phyloP scores from a whole-genome alignment of 1,284 basidiomycete genomes.

The Leccinum angustisporum region DNA sequence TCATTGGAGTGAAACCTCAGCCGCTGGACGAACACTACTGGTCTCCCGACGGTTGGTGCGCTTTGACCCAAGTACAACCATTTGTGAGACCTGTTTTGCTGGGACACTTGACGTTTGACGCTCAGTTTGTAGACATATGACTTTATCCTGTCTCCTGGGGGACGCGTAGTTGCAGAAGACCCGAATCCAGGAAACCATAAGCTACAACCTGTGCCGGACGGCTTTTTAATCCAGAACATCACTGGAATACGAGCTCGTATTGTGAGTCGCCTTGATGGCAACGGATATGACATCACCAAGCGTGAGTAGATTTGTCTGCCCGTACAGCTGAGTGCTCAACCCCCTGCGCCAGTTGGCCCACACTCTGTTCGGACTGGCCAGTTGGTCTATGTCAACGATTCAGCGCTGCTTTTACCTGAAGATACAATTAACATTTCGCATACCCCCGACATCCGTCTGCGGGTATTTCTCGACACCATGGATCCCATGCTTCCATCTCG shows the following conservation, averaged over 20 bases:
- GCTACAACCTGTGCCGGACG: constrained; percentile 60
- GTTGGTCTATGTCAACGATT: constrained; percentile 78
- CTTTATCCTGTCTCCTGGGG: constrained; percentile 67
- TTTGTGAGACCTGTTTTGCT: constrained; percentile 53
- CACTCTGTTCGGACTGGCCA: constrained; percentile 80
- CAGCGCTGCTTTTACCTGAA: constrained; percentile 47
- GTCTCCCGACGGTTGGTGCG: constrained; percentile 73
- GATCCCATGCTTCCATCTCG: constrained; percentile 45
- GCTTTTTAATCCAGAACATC: constrained; percentile 75
- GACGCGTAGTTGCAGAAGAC: constrained; percentile 62
- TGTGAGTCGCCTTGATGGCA: constrained; percentile 77
- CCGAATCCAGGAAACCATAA: constrained; percentile 66
- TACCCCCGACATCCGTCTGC: constrained; percentile 51
- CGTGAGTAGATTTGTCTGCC: constrained; percentile 47
- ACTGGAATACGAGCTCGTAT: constrained; percentile 76
- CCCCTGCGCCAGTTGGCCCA: constrained; percentile 64
- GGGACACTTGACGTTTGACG: constrained; percentile 6
- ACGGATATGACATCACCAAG: constrained; percentile 82
- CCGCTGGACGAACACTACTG: constrained; percentile 56
- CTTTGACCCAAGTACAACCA: constrained; percentile 63
- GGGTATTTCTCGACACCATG: constrained; percentile 53
- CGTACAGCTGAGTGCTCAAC: constrained; percentile 10
- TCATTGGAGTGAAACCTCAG: constrained; percentile 55
- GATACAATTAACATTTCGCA: constrained; percentile 34
- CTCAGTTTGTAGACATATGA: constrained; percentile 58